These are phyloP conservation scores for Nakazawaea pomicola DNA, from an alignment of 805 yeast species.

Conservation along the genomic window DNA sequence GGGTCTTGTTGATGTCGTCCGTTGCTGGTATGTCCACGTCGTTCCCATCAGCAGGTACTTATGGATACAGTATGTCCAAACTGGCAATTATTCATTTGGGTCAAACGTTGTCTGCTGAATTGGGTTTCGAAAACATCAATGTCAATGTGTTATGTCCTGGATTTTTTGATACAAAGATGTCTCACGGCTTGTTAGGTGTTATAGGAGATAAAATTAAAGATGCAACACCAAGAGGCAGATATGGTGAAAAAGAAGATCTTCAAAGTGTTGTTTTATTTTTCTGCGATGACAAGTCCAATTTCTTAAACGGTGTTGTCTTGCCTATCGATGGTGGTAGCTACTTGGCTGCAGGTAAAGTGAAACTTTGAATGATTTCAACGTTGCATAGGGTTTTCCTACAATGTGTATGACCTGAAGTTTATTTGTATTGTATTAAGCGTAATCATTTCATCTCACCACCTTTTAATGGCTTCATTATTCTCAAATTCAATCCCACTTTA, in stretches of 20 bases:
- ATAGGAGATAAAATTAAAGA: slow-evolving; percentile 42
- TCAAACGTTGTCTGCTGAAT: slow-evolving; percentile 55
- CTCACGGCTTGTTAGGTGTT: slow-evolving; percentile 53
- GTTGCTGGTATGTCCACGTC: slow-evolving; percentile 47
- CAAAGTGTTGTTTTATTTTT: slow-evolving; percentile 52
- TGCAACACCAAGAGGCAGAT: slow-evolving; percentile 56
- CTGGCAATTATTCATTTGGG: slow-evolving; percentile 72
- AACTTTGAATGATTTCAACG: no score
- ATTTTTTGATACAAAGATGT: slow-evolving; percentile 72
- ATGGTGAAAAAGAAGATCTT: slow-evolving; percentile 59
- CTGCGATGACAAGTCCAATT: slow-evolving; percentile 50
- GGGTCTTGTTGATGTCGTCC: slow-evolving; percentile 64
- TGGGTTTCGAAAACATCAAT: slow-evolving; percentile 62
- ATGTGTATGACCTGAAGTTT: neutral
- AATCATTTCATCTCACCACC: slow-evolving; percentile 35
- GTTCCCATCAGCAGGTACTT: slow-evolving; percentile 43
- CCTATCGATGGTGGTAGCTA: slow-evolving; percentile 71
- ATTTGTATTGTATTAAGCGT: no score
- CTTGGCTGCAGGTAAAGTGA: no score
- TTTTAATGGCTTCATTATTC: slow-evolving; percentile 58
- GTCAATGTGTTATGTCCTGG: slow-evolving; percentile 76
- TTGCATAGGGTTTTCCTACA: neutral
- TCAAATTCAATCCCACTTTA: slow-evolving; percentile 46
- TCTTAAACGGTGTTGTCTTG: slow-evolving; percentile 61
- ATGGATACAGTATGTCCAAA: slow-evolving; percentile 70